A percentile compares a stretch with the other conserved stretches of the same genome.
phyloP scores from a whole-genome alignment of 805 yeast genomes.

The Trichomonascus vanleenenianus region DNA sequence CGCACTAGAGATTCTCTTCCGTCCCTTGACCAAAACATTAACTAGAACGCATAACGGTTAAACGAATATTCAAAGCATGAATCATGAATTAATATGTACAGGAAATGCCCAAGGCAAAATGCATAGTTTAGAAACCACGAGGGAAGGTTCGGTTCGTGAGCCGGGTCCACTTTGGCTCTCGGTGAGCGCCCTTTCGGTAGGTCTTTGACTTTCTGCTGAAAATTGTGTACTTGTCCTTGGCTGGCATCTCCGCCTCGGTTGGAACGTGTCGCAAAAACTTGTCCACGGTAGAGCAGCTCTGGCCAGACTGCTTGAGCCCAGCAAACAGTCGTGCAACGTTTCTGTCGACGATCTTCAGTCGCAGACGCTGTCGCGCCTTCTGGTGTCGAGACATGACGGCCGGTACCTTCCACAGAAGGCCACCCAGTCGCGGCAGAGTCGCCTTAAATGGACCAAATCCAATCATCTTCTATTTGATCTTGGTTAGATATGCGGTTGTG shows the following conservation, averaged over 20 bases:
- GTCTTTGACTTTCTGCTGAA: conserved; percentile 66
- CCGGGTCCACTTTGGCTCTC: conserved; percentile 83
- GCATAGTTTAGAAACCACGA: conserved; percentile 42
- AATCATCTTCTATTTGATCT: conserved; percentile 25
- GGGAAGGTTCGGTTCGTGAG: conserved; percentile 75
- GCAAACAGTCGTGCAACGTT: conserved; percentile 59
- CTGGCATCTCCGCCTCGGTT: conserved; percentile 68
- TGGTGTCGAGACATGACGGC: conserved; percentile 74
- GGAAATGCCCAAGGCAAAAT: not conserved
- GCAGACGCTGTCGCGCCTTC: conserved; percentile 74
- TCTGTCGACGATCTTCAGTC: conserved; percentile 74
- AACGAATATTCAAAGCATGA: no score
- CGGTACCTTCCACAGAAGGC: conserved; percentile 73
- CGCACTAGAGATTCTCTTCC: no score
- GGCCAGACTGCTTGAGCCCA: conserved; percentile 37
- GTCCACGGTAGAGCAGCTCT: conserved; percentile 30
- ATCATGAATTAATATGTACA: conserved; percentile 12
- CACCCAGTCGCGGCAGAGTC: conserved; percentile 52
- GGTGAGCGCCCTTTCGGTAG: conserved; percentile 82
- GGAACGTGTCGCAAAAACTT: conserved; percentile 48
- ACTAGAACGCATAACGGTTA: no score
- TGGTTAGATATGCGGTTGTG: not conserved
- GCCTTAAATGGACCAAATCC: conserved; percentile 67
- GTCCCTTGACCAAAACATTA: no score
- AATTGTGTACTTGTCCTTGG: conserved; percentile 81